phyloP scores from a whole-genome alignment of 129 eudicot genomes.

The Dittrichia graveolens region DNA sequence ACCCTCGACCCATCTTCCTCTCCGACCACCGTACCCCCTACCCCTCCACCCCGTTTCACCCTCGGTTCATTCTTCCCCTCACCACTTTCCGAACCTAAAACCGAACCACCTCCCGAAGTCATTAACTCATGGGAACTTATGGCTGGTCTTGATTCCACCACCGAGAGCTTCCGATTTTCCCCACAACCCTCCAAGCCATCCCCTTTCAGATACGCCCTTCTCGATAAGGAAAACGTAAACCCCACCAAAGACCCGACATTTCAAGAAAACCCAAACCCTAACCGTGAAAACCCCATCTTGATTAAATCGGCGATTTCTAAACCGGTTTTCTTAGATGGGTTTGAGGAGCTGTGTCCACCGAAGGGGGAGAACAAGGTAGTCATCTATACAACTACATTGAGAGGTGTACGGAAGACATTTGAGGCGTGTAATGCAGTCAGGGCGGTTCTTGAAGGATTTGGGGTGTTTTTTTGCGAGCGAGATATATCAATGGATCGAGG shows the following conservation, averaged over 20 bases:
- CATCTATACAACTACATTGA: slow-evolving; percentile 67
- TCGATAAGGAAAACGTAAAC: slow-evolving; percentile 36
- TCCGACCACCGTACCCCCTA: slow-evolving; percentile 34
- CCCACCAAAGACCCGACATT: slow-evolving; percentile 18
- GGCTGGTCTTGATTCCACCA: slow-evolving; percentile 75
- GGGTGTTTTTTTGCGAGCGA: slow-evolving; percentile 64
- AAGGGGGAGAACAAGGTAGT: slow-evolving; percentile 68
- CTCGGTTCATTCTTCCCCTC: slow-evolving; percentile 41
- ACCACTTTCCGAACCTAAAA: slow-evolving; percentile 35
- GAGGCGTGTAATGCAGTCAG: slow-evolving; percentile 81
- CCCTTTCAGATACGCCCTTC: slow-evolving; percentile 23
- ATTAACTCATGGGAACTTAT: slow-evolving; percentile 91
- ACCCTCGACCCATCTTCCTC: slow-evolving; percentile 49
- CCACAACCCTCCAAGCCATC: slow-evolving; percentile 44
- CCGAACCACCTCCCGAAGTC: slow-evolving; percentile 48
- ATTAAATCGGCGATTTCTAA: background rate
- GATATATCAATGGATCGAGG: slow-evolving; percentile 91
- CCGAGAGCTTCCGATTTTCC: slow-evolving; percentile 46
- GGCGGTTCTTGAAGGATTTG: slow-evolving; percentile 60
- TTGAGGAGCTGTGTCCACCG: slow-evolving; percentile 66
- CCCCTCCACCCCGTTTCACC: slow-evolving; percentile 55
- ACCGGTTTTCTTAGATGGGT: slow-evolving; percentile 42
- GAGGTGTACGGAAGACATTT: slow-evolving; percentile 77
- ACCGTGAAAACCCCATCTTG: slow-evolving; percentile 12
- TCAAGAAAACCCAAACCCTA: slow-evolving; percentile 26